These are phyloP conservation scores for Pistacia vera DNA, from an alignment of 345 rosid genomes.

Conservation along the genomic window DNA sequence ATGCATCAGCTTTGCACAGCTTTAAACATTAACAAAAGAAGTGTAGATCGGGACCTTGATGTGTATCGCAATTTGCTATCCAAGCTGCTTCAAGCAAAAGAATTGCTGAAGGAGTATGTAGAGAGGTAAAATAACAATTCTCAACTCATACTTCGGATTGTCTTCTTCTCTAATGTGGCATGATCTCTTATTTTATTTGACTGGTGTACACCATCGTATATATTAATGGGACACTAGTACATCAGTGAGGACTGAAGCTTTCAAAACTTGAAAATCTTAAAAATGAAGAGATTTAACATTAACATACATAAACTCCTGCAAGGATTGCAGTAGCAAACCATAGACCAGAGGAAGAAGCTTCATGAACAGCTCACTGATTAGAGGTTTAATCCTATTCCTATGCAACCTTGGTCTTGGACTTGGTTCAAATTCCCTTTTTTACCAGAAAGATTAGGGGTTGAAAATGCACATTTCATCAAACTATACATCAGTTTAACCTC, in stretches of 20 bases:
- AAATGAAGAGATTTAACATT: too few relatives aligned
- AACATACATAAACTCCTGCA: too few relatives aligned
- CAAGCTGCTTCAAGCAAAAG: slow-evolving; percentile 97
- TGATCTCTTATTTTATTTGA: neutral
- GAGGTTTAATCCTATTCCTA: neutral
- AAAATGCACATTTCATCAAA: neutral
- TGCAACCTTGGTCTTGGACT: neutral
- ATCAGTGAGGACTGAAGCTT: neutral
- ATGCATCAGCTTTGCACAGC: slow-evolving; percentile 85
- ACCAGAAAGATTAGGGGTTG: neutral
- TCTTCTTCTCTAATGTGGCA: neutral
- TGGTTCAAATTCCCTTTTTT: neutral
- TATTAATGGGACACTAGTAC: neutral
- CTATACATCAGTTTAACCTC: too few relatives aligned
- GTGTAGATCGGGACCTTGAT: slow-evolving; percentile 96
- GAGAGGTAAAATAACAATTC: slow-evolving; percentile 56
- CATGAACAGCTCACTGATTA: neutral
- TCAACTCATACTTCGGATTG: neutral
- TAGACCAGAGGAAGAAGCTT: neutral
- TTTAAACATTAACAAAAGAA: slow-evolving; percentile 78
- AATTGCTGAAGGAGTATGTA: slow-evolving; percentile 88
- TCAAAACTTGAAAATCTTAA: neutral
- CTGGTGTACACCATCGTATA: neutral
- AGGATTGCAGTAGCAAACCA: neutral
- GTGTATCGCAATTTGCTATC: slow-evolving; percentile 93